Evolutionary conservation across 805 yeast species (phyloP).

Genomic region (Myxozyma nipponensis): DNA sequence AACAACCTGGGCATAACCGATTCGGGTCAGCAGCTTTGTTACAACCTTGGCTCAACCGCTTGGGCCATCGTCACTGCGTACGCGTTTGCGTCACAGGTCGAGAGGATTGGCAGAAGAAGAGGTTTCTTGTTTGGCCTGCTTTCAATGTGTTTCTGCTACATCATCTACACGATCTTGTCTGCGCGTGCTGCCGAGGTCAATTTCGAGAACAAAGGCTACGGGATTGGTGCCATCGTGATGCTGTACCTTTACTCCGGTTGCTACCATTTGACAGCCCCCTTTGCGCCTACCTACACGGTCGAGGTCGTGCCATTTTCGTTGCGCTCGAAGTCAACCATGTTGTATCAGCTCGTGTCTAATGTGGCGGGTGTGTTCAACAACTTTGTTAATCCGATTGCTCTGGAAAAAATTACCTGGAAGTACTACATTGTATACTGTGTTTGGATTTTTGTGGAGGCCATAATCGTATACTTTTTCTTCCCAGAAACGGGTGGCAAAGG

Average conservation of each 20-base stretch:
- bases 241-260: slow-evolving; percentile 41
- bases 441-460: slow-evolving; percentile 37
- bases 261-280: slow-evolving; percentile 45
- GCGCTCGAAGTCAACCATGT: slow-evolving; percentile 41
- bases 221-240: slow-evolving; percentile 50
- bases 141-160: slow-evolving; percentile 40
- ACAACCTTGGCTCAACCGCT: not conserved
- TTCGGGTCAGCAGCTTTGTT: slow-evolving; percentile 21
- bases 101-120: not conserved
- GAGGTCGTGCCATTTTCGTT: slow-evolving; percentile 29
- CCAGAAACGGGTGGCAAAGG: slow-evolving; percentile 46
- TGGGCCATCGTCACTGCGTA: not conserved
- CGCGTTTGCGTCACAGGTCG: not conserved
- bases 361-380: slow-evolving; percentile 32
- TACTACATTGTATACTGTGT: slow-evolving; percentile 46
- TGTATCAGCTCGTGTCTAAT: slow-evolving; percentile 18
- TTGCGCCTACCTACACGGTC: slow-evolving; percentile 45
- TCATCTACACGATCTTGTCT: slow-evolving; percentile 47
- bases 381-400: slow-evolving; percentile 41
- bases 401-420: slow-evolving; percentile 44
- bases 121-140: not conserved
- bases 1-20: slow-evolving; percentile 52
- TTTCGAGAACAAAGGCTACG: slow-evolving; percentile 42
- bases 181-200: slow-evolving; percentile 45
- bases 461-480: slow-evolving; percentile 37